Conservation (phyloP, 441 rosid genomes). For the Aleurites moluccanus region DNA sequence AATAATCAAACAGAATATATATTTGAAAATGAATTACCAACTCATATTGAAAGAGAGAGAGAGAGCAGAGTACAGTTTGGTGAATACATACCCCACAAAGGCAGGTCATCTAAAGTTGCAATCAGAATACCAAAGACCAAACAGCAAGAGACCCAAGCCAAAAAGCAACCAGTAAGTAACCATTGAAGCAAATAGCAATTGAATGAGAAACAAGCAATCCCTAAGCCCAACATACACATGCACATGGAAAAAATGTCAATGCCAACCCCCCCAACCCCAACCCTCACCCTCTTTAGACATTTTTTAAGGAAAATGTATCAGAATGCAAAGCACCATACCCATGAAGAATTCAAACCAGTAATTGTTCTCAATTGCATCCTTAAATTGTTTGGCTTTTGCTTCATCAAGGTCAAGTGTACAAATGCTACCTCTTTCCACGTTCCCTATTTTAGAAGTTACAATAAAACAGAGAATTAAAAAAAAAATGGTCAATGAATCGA, state of each 20-base stretch:
- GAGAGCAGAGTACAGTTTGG: slow-evolving; percentile 1
- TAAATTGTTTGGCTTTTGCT: slow-evolving; percentile 69
- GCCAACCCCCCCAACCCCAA: too few species aligned
- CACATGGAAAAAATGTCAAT: not conserved
- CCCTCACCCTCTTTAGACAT: not conserved
- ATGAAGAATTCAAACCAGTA: slow-evolving; percentile 97
- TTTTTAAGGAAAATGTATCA: not conserved
- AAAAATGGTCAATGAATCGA: not conserved
- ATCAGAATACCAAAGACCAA: slow-evolving; percentile 26
- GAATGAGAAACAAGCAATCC: not conserved
- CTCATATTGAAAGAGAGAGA: slow-evolving; percentile 1
- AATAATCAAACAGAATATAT: slow-evolving; percentile 24
- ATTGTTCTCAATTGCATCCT: slow-evolving; percentile 86
- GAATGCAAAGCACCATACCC: slow-evolving; percentile 57
- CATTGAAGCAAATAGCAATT: not conserved
- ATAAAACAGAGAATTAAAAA: not conserved
- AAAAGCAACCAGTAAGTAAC: slow-evolving; percentile 19
- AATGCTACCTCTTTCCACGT: slow-evolving; percentile 60
- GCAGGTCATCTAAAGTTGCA: slow-evolving; percentile 87
- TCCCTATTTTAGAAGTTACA: slow-evolving; percentile 38
- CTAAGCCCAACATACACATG: not conserved
- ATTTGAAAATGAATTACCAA: slow-evolving; percentile 21
- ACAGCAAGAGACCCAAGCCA: slow-evolving; percentile 29
- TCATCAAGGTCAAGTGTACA: slow-evolving; percentile 70
- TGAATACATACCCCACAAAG: slow-evolving; percentile 77